Evolutionary conservation across 805 yeast species (phyloP).

Genomic region (Yamadazyma laniorum): DNA sequence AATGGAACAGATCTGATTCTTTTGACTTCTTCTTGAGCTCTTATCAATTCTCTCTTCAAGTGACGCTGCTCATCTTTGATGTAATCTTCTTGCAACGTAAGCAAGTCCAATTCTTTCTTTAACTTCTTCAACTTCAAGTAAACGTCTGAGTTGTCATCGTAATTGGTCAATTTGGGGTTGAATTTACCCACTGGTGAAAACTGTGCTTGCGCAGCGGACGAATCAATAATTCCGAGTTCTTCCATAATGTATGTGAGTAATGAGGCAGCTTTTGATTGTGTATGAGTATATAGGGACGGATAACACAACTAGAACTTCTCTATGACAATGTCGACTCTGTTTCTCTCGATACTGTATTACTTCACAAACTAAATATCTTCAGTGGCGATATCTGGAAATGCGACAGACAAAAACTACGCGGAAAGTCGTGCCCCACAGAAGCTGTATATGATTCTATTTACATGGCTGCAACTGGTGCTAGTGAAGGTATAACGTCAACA

Average conservation of each 20-base stretch:
- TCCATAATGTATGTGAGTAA: constrained; percentile 24
- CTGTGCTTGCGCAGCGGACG: constrained; percentile 9
- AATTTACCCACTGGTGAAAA: constrained; percentile 6
- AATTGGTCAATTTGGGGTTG: background rate
- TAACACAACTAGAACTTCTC: no score
- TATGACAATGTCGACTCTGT: no score
- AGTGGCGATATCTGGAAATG: constrained; percentile 10
- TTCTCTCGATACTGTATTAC: no score
- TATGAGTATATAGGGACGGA: no score
- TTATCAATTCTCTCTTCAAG: constrained; percentile 85
- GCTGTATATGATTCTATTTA: background rate
- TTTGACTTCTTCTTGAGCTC: constrained; percentile 98
- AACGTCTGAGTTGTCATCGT: constrained; percentile 55
- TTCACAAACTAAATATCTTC: constrained; percentile 3
- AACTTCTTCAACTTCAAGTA: constrained; percentile 82
- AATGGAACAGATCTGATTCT: constrained; percentile 96
- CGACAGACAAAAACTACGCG: constrained; percentile 3
- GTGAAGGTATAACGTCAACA: constrained; percentile 1
- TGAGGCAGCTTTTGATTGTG: background rate
- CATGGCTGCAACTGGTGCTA: constrained; percentile 5
- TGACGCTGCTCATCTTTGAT: constrained; percentile 98
- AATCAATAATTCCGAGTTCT: constrained; percentile 33
- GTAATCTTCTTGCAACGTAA: constrained; percentile 89
- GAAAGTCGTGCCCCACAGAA: constrained; percentile 5
- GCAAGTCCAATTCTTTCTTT: constrained; percentile 84